These are phyloP conservation scores for Pezicula neosporulosa DNA, from an alignment of 2,329 filamentous ascomycete genomes.

Conservation along the genomic window DNA sequence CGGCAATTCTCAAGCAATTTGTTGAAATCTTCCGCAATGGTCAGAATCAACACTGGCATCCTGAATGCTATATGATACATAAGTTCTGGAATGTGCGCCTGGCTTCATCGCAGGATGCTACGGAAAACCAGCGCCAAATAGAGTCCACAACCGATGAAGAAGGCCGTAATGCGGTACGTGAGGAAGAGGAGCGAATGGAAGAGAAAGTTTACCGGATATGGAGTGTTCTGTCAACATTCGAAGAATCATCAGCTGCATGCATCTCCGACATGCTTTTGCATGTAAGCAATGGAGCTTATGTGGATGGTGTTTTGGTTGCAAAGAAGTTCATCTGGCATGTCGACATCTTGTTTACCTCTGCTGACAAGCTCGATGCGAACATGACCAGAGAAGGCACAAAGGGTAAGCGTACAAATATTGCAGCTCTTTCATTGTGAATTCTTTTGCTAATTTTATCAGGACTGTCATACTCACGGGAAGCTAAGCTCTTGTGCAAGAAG, in stretches of 20 bases:
- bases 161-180: slow-evolving; percentile 71
- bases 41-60: slow-evolving; percentile 98
- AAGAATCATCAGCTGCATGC: slow-evolving; percentile 95
- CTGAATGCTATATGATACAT: slow-evolving; percentile 99
- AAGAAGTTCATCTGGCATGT: slow-evolving; percentile 97
- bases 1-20: slow-evolving; percentile 96
- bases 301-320: slow-evolving; percentile 91
- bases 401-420: slow-evolving; percentile 47
- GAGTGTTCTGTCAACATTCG: slow-evolving; percentile 95
- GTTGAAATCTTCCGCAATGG: slow-evolving; percentile 98
- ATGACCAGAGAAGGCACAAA: slow-evolving; percentile 70
- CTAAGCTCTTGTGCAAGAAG: slow-evolving; percentile 99
- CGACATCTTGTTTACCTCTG: slow-evolving; percentile 85
- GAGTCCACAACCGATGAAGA: slow-evolving; percentile 60
- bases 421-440: not conserved
- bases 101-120: slow-evolving; percentile 36
- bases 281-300: slow-evolving; percentile 94
- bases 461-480: slow-evolving; percentile 87
- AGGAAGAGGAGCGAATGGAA: slow-evolving; percentile 91
- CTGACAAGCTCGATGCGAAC: slow-evolving; percentile 76
- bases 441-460: slow-evolving; percentile 41
- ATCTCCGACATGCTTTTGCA: slow-evolving; percentile 99
- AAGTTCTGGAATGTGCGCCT: slow-evolving; percentile 99
- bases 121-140: slow-evolving; percentile 34
- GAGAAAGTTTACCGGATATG: slow-evolving; percentile 98